Conservation (phyloP, 371 early-diverging fungal genomes). For the Mycotypha africana region DNA sequence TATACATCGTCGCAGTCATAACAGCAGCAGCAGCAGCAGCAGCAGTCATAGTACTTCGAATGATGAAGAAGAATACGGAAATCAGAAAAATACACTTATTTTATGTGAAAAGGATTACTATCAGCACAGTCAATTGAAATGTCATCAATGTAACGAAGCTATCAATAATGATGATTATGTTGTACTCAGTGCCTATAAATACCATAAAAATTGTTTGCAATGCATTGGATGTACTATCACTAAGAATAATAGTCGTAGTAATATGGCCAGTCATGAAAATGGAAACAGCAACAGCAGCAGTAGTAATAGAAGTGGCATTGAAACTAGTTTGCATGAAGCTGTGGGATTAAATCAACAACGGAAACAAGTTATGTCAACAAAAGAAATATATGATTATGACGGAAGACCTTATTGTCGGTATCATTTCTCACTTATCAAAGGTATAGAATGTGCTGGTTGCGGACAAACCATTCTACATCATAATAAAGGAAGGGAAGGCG, state of each 20-base stretch:
- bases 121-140: slow-evolving; percentile 44
- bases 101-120: slow-evolving; percentile 66
- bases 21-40: no score
- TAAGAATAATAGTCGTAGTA: background rate
- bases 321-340: no score
- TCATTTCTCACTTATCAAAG: slow-evolving; percentile 82
- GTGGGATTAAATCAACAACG: no score
- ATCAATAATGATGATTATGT: slow-evolving; percentile 45
- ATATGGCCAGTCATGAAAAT: no score
- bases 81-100: slow-evolving; percentile 15
- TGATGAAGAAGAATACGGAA: no score
- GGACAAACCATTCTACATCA: slow-evolving; percentile 80
- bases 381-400: slow-evolving; percentile 80
- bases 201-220: slow-evolving; percentile 54
- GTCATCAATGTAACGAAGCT: slow-evolving; percentile 52
- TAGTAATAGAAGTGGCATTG: no score
- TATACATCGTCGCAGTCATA: no score
- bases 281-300: no score
- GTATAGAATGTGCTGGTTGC: slow-evolving; percentile 86
- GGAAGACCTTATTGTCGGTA: slow-evolving; percentile 84
- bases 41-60: no score
- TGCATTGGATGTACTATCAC: slow-evolving; percentile 46
- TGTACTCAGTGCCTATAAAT: slow-evolving; percentile 28
- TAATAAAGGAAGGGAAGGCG: slow-evolving; percentile 60
- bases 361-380: slow-evolving; percentile 16